Evolutionary conservation across 805 yeast genomes (phyloP), one percentile per base, ranked within the genome.

Genomic region (Brettanomyces anomalus): DNA sequence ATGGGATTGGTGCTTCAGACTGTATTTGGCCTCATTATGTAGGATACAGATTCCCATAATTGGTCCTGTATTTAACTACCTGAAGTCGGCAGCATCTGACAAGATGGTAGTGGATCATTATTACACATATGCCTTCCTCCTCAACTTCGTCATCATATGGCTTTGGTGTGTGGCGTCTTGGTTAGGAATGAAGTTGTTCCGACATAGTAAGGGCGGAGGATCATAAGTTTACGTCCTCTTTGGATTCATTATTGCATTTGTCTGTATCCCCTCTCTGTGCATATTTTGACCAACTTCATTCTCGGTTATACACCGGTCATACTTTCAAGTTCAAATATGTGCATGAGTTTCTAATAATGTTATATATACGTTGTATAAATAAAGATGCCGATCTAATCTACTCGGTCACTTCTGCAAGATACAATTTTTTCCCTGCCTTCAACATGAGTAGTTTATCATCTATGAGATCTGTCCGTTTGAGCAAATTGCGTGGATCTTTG

Each of bases 151-250:
- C 18, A 52, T 64, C 4, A 39, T 64, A 3, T 78, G 85, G 84
- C 58, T 77, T 4, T 85, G 95, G 94, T 76, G 88, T 35, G 62
- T 78, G 8, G 63, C 73, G 3, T 76, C 88, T 10, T 85, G 95
- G 95, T 67, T 79, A 37, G 89, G 93, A 32, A 69, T 85, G 72
- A 85, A 85, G 59, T 64, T 85, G 44, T 85, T 85, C 61, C 67
- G 87, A 43, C 93, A 85, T 55, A 81, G 93, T 18, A 81, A 78
- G 50, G 87, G 87, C 6, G 72, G 76, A 19, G 69, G 68, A 8
- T 58, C 49, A 36, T 44, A 43, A 42, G 21, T 5, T 15, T 30
- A 7, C 28, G 6, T 24, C 10, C 28, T 24, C 10, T 11, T 24
- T 24, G 10, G 28, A 7, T 11, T 24, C 28, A 24, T 24, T 24